phyloP scores from a whole-genome alignment of 495 filamentous ascomycete species.

The Daldinia bambusicola region DNA sequence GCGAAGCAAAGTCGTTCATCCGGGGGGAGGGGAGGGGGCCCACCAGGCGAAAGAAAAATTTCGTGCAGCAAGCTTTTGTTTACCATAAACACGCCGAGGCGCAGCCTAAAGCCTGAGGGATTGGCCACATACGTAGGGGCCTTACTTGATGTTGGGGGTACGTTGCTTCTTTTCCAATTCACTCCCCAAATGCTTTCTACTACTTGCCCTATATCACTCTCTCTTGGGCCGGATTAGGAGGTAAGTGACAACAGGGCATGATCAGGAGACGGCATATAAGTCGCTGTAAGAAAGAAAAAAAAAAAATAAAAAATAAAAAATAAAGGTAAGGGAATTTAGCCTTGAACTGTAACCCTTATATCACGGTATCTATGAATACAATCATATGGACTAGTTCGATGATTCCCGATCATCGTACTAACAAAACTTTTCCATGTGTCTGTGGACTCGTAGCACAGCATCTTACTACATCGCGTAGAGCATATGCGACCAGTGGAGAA shows the following conservation, averaged over 20 bases:
- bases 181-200: slow-evolving; percentile 9
- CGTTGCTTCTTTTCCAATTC: slow-evolving; percentile 25
- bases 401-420: slow-evolving; percentile 29
- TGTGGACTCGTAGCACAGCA: slow-evolving; percentile 44
- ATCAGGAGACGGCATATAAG: slow-evolving; percentile 23
- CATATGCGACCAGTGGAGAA: slow-evolving; percentile 33
- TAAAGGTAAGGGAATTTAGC: slow-evolving; percentile 3
- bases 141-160: slow-evolving; percentile 25
- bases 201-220: slow-evolving; percentile 13
- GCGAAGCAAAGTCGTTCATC: slow-evolving; percentile 34
- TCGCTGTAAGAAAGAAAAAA: background rate
- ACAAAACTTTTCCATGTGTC: slow-evolving; percentile 31
- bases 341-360: slow-evolving; percentile 22
- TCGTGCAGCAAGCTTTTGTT: slow-evolving; percentile 41
- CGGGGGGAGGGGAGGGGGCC: slow-evolving; percentile 27
- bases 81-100: slow-evolving; percentile 33
- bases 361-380: slow-evolving; percentile 19
- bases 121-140: slow-evolving; percentile 24
- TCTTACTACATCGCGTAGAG: slow-evolving; percentile 40
- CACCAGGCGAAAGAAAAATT: slow-evolving; percentile 28
- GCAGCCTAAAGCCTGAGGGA: slow-evolving; percentile 31
- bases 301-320: background rate
- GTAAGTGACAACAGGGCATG: slow-evolving; percentile 18
- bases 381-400: slow-evolving; percentile 22
- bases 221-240: slow-evolving; percentile 15